Evolutionary conservation across 75 land plant genomes (phyloP), one percentile per base, ranked within the genome.

Genomic region (Isoetes taiwanensis): DNA sequence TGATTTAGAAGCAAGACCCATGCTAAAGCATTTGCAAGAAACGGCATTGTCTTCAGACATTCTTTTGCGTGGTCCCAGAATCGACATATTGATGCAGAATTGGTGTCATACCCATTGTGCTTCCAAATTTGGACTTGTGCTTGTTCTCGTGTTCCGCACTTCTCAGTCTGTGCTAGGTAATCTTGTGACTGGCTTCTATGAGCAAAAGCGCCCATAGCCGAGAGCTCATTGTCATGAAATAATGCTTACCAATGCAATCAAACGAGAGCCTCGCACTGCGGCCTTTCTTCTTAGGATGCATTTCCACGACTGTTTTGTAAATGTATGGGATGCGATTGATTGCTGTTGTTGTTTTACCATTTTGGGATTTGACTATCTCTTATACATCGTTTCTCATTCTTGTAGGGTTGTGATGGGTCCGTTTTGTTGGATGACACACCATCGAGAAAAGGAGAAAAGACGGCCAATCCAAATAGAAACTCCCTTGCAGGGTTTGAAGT

Each of bases 291-390:
- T 46, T 46, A 16, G 50, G 6, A 16, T 46, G 12, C 50, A 46
- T 46, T 46, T 46, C 19, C 50, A 46, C 50, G 50, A 46, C 16
- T 46, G 50, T 19, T 46, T 46, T 46, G 50, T 46, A 19, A 46
- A n/a, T n/a, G 50, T 46, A 46, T 6, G n/a, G n/a, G n/a, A 46
- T 9, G 38, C 38, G 38, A 37, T 9, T 9, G 11, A 9, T 46
- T 46, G 16, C 50, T 23, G 6, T n/a, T 46, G 25, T 19, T 46
- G 4, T 46, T 19, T 46, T 6, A 46, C 5, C 4, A 46, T 46
- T 14, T 37, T 37, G 9, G 14, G 12, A 9, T 14, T 37, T 37
- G 14, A 37, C 14, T 14, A 37, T 14, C 39, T 9, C 14, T 37
- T 37, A 37, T 14, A 9, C 39, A 9, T 37, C 50, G 50, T 46